Conservation (phyloP, 352 stramenopile species). For the Peronospora belbahrii region DNA sequence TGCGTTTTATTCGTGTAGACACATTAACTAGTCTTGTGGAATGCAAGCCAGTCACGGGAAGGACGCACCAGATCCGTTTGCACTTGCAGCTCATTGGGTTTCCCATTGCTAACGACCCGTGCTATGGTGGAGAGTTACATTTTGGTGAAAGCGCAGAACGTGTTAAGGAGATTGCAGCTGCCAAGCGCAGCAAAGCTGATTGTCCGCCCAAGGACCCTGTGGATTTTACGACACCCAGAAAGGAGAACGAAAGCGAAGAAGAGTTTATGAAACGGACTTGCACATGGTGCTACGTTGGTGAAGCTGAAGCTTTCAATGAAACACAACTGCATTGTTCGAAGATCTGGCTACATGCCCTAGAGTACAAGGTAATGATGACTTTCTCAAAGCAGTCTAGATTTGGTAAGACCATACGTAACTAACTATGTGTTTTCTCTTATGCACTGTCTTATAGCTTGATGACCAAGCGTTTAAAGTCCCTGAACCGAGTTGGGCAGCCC, state of each 20-base stretch:
- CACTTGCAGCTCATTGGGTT: conserved; percentile 90
- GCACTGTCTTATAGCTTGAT: conserved; percentile 38
- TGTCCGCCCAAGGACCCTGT: conserved; percentile 31
- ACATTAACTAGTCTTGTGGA: conserved; percentile 83
- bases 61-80: conserved; percentile 96
- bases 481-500: conserved; percentile 51
- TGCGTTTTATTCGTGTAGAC: conserved; percentile 52
- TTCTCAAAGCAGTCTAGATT: not conserved
- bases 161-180: conserved; percentile 35
- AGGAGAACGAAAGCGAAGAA: conserved; percentile 52
- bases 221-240: conserved; percentile 49
- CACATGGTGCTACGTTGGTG: conserved; percentile 59
- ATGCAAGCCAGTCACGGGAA: conserved; percentile 90
- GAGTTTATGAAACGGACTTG: conserved; percentile 76
- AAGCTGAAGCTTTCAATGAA: conserved; percentile 68
- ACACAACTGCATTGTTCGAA: conserved; percentile 79
- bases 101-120: conserved; percentile 96
- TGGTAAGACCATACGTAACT: not conserved
- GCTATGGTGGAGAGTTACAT: conserved; percentile 93
- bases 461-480: conserved; percentile 53
- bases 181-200: conserved; percentile 32
- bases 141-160: conserved; percentile 67
- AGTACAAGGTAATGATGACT: conserved; percentile 72
- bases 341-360: conserved; percentile 82
- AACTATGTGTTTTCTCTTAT: conserved; percentile 6